These are phyloP conservation scores for Yamadazyma diospyri DNA, from an alignment of 1,139 yeast species.

Conservation along the genomic window DNA sequence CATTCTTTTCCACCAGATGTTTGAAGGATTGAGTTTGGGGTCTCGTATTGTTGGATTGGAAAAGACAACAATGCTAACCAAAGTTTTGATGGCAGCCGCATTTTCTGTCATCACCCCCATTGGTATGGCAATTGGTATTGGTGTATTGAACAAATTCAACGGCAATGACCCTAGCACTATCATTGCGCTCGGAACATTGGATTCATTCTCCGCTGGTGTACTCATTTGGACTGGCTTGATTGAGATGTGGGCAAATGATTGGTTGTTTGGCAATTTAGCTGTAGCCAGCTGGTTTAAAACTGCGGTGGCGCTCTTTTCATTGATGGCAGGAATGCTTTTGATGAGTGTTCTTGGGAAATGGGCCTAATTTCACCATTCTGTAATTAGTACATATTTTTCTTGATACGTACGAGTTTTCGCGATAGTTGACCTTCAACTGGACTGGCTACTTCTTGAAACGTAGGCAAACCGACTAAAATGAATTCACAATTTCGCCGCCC, in stretches of 20 bases:
- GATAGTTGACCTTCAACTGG: no score
- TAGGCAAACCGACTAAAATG: no score
- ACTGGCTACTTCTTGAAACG: no score
- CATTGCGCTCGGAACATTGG: slow-evolving; percentile 31
- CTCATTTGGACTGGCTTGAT: slow-evolving; percentile 33
- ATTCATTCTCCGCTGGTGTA: slow-evolving; percentile 33
- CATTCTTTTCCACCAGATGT: slow-evolving; percentile 38
- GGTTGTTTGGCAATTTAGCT: slow-evolving; percentile 28
- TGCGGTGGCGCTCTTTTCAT: slow-evolving; percentile 17
- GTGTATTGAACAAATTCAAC: slow-evolving; percentile 24
- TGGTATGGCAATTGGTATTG: slow-evolving; percentile 29
- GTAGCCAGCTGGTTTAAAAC: slow-evolving; percentile 20
- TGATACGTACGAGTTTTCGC: no score
- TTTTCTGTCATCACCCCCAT: slow-evolving; percentile 23
- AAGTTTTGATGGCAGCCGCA: slow-evolving; percentile 16
- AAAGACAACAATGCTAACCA: slow-evolving; percentile 7
- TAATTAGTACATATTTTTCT: no score
- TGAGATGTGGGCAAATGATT: slow-evolving; percentile 33
- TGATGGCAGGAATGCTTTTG: slow-evolving; percentile 29
- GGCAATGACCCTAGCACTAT: slow-evolving; percentile 28
- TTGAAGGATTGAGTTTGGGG: slow-evolving; percentile 42
- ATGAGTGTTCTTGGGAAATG: slow-evolving; percentile 42
- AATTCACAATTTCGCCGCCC: no score
- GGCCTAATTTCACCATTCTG: no score
- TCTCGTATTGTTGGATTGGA: slow-evolving; percentile 22